A percentile compares a stretch with the other conserved stretches of the same genome.
Conservation (phyloP, 495 filamentous ascomycete species). For the Monascus purpureus region DNA sequence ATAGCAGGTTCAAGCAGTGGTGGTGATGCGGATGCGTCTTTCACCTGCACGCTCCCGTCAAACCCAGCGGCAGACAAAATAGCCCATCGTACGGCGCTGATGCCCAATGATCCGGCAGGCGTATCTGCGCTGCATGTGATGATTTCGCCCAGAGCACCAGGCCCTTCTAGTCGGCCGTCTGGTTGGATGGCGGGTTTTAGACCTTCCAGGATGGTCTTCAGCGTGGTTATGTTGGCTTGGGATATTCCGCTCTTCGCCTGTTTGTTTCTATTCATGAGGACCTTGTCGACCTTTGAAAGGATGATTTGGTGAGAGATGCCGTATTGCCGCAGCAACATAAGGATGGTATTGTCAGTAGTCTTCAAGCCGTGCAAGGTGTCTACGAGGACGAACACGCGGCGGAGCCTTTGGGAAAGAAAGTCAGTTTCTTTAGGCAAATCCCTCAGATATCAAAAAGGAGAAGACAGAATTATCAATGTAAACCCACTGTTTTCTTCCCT, state of each 20-base stretch:
- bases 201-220: constrained; percentile 16
- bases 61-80: constrained; percentile 36
- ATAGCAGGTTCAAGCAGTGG: background rate
- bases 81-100: constrained; percentile 35
- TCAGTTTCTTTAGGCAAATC: background rate
- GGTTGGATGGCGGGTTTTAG: constrained; percentile 19
- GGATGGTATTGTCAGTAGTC: constrained; percentile 47
- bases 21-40: background rate
- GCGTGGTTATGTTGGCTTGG: constrained; percentile 11
- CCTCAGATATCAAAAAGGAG: no score
- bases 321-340: constrained; percentile 46
- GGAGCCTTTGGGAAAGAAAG: constrained; percentile 40
- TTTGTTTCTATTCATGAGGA: constrained; percentile 23
- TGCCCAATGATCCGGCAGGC: constrained; percentile 20
- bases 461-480: no score
- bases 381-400: constrained; percentile 70
- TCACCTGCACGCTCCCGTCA: constrained; percentile 20
- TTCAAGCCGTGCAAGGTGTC: constrained; percentile 77
- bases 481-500: constrained; percentile 48
- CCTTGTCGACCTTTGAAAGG: constrained; percentile 66
- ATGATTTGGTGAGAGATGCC: constrained; percentile 64
- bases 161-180: constrained; percentile 18
- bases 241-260: constrained; percentile 18
- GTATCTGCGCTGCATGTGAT: constrained; percentile 31
- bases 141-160: constrained; percentile 37